Conservation (phyloP, 768 basidiomycete species). For the Pleurotus djamor region DNA sequence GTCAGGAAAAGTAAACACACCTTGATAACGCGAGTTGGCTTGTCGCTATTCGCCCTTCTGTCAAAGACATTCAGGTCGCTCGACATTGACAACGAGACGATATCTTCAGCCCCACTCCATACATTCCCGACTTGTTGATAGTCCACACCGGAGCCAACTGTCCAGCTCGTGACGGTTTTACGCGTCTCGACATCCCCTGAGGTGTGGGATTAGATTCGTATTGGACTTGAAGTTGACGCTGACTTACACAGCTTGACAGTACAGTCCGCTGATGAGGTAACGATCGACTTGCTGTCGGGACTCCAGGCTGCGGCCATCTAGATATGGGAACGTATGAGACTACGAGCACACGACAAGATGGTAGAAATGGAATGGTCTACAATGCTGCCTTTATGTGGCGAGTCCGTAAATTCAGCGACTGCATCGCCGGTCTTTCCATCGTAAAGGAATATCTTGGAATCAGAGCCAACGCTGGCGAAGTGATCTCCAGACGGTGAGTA, state of each 20-base stretch:
- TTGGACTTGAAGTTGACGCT: background rate
- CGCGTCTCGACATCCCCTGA: constrained; percentile 80
- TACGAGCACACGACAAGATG: background rate
- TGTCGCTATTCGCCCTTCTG: constrained; percentile 52
- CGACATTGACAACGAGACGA: constrained; percentile 82
- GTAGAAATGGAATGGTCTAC: constrained; percentile 35
- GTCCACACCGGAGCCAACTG: constrained; percentile 67
- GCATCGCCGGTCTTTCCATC: constrained; percentile 89
- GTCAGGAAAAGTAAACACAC: constrained; percentile 32
- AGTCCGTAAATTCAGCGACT: constrained; percentile 63
- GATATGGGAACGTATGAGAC: background rate
- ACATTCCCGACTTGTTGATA: constrained; percentile 87
- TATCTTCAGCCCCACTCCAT: constrained; percentile 70
- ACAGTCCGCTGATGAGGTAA: constrained; percentile 85
- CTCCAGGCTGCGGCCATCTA: constrained; percentile 84
- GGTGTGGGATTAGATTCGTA: background rate
- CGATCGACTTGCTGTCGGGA: constrained; percentile 65
- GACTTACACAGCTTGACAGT: constrained; percentile 83
- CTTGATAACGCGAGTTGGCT: constrained; percentile 57
- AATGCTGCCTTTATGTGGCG: constrained; percentile 71
- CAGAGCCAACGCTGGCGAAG: constrained; percentile 89
- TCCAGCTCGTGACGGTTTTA: constrained; percentile 68
- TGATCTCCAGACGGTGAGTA: constrained; percentile 79
- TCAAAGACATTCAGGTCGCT: constrained; percentile 86
- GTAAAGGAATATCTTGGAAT: constrained; percentile 84